A percentile compares a stretch with the other conserved stretches of the same genome.
These are phyloP conservation scores for Diplogelasinospora grovesii DNA, from an alignment of 495 filamentous ascomycete species.

Conservation along the genomic window DNA sequence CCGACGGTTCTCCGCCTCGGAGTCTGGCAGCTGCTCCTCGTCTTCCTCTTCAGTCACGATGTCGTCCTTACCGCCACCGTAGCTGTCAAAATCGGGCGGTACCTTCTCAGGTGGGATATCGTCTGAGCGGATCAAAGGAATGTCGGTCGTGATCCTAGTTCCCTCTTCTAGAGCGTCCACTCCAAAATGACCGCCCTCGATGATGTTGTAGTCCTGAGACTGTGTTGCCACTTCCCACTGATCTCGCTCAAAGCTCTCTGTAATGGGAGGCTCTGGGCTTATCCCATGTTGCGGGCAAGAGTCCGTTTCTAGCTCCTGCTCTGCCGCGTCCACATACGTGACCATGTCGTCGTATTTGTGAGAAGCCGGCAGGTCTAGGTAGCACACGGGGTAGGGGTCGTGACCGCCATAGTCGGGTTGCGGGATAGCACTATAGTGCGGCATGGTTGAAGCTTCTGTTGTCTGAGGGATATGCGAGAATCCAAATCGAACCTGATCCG, in stretches of 20 bases:
- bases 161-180: constrained; percentile 17
- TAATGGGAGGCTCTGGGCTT: constrained; percentile 2
- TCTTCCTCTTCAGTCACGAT: neutral
- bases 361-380: constrained; percentile 11
- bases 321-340: constrained; percentile 6
- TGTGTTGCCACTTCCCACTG: constrained; percentile 22
- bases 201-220: constrained; percentile 14
- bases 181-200: constrained; percentile 22
- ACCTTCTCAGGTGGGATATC: constrained; percentile 4
- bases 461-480: constrained; percentile 25
- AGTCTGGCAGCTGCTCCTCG: neutral
- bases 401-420: constrained; percentile 1
- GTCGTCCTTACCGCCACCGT: constrained; percentile 6
- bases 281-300: constrained; percentile 1
- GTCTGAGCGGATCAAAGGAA: constrained; percentile 7
- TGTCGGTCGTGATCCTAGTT: constrained; percentile 2
- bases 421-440: neutral
- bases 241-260: constrained; percentile 12
- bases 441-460: constrained; percentile 1
- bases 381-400: constrained; percentile 20
- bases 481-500: constrained; percentile 28
- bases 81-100: constrained; percentile 22
- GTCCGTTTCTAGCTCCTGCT: constrained; percentile 6
- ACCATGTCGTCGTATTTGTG: constrained; percentile 13
- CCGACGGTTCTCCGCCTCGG: neutral